Evolutionary conservation across 2,329 filamentous ascomycete genomes (phyloP), one percentile per base, ranked within the genome.

Genomic region (Emergomyces africanus): DNA sequence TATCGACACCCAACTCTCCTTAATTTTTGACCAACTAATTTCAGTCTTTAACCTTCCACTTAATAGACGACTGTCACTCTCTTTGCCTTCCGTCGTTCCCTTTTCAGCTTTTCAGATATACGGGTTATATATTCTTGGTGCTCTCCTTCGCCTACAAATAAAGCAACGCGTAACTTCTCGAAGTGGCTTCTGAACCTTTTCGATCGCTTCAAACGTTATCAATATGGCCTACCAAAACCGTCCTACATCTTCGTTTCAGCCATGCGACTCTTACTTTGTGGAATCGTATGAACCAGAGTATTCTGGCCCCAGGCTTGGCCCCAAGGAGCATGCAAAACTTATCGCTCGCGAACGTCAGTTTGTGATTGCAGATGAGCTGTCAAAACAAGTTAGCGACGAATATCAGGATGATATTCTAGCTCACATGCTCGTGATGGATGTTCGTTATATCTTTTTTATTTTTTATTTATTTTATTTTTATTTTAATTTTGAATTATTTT

Each of bases 401-500:
- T 96, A 97, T 71, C 83, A 95, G 66, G 90, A 96, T 73, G 92
- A 97, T 72, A 87, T 96, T 71, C 84, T 97, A 77, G 83, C 87
- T 70, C 92, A 97, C 77, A 94, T 96, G 88, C 83, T 90, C 72
- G 82, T 88, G 69, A 96, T 99, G 92, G 94, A 99, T 84, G 78
- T 80, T 65, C 69, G 74, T 75, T 35, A 37, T 23, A 3, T 25
- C 28, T 6, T n/a, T 28, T 28, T 18, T 5, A 9, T 41, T 20
- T 10, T 28, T 9, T 30, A n/a, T n/a, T n/a, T n/a, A n/a, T n/a
- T n/a, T n/a, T n/a, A n/a, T n/a, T n/a, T n/a, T n/a, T n/a, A n/a
- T n/a, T n/a, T n/a, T n/a, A n/a, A n/a, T n/a, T n/a, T n/a, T n/a
- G n/a, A n/a, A n/a, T n/a, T n/a, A n/a, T 42, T 12, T 18, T 57